phyloP scores from a whole-genome alignment of 2,329 filamentous ascomycete species.

The Amesomyces nigricolor region DNA sequence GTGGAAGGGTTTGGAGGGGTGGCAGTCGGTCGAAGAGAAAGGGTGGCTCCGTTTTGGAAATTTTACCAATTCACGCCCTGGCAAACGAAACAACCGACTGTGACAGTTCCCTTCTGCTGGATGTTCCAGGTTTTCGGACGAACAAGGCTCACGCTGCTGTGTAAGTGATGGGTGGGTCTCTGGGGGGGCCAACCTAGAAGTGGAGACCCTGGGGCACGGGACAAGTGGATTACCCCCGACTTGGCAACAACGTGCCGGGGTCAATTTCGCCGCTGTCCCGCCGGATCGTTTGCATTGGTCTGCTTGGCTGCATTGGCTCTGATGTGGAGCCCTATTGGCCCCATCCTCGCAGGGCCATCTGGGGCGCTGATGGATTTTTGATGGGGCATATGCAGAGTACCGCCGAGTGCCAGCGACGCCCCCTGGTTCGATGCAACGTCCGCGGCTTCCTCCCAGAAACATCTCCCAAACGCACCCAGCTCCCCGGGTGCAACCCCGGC shows the following conservation, averaged over 20 bases:
- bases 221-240: slow-evolving; percentile 21
- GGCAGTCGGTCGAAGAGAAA: slow-evolving; percentile 1
- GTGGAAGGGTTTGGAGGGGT: not conserved
- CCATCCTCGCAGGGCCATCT: slow-evolving; percentile 8
- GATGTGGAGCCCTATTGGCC: slow-evolving; percentile 14
- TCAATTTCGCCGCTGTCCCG: slow-evolving; percentile 27
- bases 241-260: slow-evolving; percentile 25
- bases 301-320: not conserved
- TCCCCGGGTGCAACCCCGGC: not conserved
- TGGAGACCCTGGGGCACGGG: slow-evolving; percentile 19
- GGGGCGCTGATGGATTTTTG: not conserved
- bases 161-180: not conserved
- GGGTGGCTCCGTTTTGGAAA: slow-evolving; percentile 3
- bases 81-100: not conserved
- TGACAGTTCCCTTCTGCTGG: not conserved
- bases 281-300: slow-evolving; percentile 24
- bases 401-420: slow-evolving; percentile 24
- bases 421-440: slow-evolving; percentile 16
- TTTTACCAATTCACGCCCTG: not conserved
- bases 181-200: not conserved
- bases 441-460: not conserved
- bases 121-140: not conserved
- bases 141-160: not conserved
- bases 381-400: slow-evolving; percentile 23
- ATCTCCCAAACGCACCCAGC: slow-evolving; percentile 1